Evolutionary conservation across 495 filamentous ascomycete species (phyloP).

Genomic region (Trichocladium antarcticum): DNA sequence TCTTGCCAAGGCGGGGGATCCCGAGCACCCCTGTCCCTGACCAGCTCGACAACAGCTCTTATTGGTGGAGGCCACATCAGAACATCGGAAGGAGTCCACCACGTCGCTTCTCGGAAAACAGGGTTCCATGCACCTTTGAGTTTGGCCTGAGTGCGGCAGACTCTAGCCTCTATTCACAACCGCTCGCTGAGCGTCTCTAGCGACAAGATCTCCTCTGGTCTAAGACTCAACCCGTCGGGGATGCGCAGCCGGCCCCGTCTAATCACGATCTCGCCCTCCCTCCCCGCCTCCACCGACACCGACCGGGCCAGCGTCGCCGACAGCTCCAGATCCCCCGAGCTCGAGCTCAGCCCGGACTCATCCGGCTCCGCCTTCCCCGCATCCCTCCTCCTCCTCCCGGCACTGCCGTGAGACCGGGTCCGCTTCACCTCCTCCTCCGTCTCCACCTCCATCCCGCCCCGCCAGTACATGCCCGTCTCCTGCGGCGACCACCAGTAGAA

Average conservation of each 20-base stretch:
- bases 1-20: too few relatives aligned
- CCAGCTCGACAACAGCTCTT: too few relatives aligned
- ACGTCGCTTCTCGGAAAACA: too few relatives aligned
- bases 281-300: not conserved
- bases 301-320: not conserved
- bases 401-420: not conserved
- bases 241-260: slow-evolving; percentile 6
- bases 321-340: not conserved
- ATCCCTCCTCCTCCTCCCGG: not conserved
- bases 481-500: slow-evolving; percentile 64
- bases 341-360: slow-evolving; percentile 1
- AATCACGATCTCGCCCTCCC: slow-evolving; percentile 8
- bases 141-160: too few relatives aligned
- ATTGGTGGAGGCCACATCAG: too few relatives aligned
- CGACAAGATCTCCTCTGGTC: slow-evolving; percentile 15
- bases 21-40: too few relatives aligned
- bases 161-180: not conserved
- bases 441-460: not conserved
- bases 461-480: slow-evolving; percentile 29
- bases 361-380: slow-evolving; percentile 8
- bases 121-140: too few relatives aligned
- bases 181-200: slow-evolving; percentile 14
- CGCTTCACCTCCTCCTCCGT: slow-evolving; percentile 4
- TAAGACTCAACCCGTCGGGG: slow-evolving; percentile 12
- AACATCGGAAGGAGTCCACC: too few relatives aligned